These are phyloP conservation scores for Amanita exitialis DNA, from an alignment of 768 basidiomycete genomes.

Conservation along the genomic window DNA sequence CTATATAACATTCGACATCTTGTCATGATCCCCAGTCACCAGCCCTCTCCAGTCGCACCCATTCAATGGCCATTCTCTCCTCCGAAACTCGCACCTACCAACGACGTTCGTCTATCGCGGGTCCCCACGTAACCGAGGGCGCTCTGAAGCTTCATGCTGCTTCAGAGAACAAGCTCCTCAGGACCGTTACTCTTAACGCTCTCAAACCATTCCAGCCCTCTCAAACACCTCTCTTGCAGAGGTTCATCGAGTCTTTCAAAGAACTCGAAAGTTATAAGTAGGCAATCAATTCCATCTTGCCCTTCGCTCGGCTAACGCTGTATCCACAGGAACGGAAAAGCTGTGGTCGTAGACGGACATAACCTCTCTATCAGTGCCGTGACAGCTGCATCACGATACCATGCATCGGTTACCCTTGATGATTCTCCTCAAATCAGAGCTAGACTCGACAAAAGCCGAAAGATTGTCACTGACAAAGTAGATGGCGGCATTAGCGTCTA, in stretches of 20 bases:
- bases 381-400: slow-evolving; percentile 63
- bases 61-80: slow-evolving; percentile 19
- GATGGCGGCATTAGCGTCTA: slow-evolving; percentile 63
- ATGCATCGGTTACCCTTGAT: slow-evolving; percentile 40
- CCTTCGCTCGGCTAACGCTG: not conserved
- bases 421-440: slow-evolving; percentile 34
- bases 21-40: not conserved
- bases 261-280: slow-evolving; percentile 62
- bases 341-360: slow-evolving; percentile 60
- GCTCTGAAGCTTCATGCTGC: slow-evolving; percentile 13
- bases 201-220: slow-evolving; percentile 4
- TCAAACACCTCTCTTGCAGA: slow-evolving; percentile 32
- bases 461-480: slow-evolving; percentile 58
- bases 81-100: slow-evolving; percentile 19
- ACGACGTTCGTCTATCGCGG: slow-evolving; percentile 18
- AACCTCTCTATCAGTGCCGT: slow-evolving; percentile 69
- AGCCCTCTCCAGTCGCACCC: slow-evolving; percentile 5
- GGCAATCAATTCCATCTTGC: slow-evolving; percentile 10
- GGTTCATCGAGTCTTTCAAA: slow-evolving; percentile 47
- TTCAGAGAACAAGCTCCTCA: slow-evolving; percentile 7
- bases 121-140: slow-evolving; percentile 13
- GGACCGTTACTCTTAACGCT: slow-evolving; percentile 11
- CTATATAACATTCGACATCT: slow-evolving; percentile 5
- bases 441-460: slow-evolving; percentile 53
- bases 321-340: slow-evolving; percentile 42